Evolutionary conservation across 192 early-diverging fungal genomes (phyloP).

Genomic region (Umbelopsis sp.): DNA sequence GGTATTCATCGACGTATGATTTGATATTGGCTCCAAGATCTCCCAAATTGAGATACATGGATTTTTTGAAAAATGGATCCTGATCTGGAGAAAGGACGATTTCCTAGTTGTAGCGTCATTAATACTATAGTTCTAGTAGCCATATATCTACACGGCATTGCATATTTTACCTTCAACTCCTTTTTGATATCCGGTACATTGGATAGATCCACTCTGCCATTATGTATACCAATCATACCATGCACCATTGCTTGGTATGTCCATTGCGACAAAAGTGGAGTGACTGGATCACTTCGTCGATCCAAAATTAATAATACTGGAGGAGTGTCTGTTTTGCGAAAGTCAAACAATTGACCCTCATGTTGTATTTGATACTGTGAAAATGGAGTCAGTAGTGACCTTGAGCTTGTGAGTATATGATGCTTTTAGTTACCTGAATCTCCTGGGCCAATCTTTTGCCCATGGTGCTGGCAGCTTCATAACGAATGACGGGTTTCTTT

Average conservation of each 20-base stretch:
- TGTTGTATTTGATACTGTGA: conserved; percentile 77
- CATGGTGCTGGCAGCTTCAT: conserved; percentile 81
- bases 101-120: conserved; percentile 54
- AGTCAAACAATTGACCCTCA: conserved; percentile 77
- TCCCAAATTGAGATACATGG: conserved; percentile 92
- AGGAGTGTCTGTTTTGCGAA: conserved; percentile 75
- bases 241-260: conserved; percentile 99
- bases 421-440: conserved; percentile 57
- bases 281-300: conserved; percentile 94
- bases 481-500: conserved; percentile 91
- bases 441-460: conserved; percentile 83
- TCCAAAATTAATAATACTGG: conserved; percentile 92
- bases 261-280: conserved; percentile 94
- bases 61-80: conserved; percentile 90
- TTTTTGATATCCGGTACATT: conserved; percentile 76
- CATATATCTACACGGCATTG: neutral
- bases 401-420: neutral
- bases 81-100: conserved; percentile 90
- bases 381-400: neutral
- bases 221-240: conserved; percentile 90
- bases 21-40: conserved; percentile 95
- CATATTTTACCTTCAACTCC: conserved; percentile 72
- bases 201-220: conserved; percentile 91
- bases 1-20: conserved; percentile 92
- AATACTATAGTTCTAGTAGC: neutral